Evolutionary conservation across 1,284 basidiomycete species (phyloP).

Genomic region (Rhizoctonia solani): DNA sequence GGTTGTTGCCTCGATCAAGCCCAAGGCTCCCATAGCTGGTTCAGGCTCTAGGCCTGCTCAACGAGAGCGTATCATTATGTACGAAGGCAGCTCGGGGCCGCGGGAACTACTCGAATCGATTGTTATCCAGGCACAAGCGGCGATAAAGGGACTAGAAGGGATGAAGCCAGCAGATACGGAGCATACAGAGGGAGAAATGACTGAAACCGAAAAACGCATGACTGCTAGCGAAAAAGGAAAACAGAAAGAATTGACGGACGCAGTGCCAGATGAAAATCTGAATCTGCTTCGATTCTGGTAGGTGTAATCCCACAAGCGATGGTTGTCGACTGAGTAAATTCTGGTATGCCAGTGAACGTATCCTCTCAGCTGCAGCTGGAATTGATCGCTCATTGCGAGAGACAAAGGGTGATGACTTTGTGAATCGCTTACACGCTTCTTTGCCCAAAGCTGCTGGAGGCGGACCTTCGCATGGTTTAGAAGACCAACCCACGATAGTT

Average conservation of each 20-base stretch:
- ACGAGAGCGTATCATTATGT: constrained; percentile 77
- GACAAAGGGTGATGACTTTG: constrained; percentile 82
- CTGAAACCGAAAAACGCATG: constrained; percentile 82
- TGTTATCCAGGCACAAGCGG: constrained; percentile 85
- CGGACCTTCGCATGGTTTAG: neutral
- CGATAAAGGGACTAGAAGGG: constrained; percentile 79
- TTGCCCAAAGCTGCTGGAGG: constrained; percentile 59
- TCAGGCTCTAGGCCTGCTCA: constrained; percentile 43
- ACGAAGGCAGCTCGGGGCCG: constrained; percentile 86
- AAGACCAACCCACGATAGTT: constrained; percentile 26
- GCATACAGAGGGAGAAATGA: constrained; percentile 61
- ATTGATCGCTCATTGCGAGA: constrained; percentile 84
- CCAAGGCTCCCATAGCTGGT: constrained; percentile 46
- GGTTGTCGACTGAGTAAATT: neutral
- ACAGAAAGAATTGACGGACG: constrained; percentile 63
- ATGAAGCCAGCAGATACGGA: constrained; percentile 55
- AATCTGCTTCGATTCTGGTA: constrained; percentile 49
- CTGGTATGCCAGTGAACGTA: constrained; percentile 73
- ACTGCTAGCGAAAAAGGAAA: constrained; percentile 53
- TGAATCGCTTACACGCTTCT: constrained; percentile 71
- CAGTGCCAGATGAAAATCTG: constrained; percentile 41
- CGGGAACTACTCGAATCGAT: constrained; percentile 87
- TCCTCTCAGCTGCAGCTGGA: constrained; percentile 73
- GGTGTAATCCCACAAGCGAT: constrained; percentile 17
- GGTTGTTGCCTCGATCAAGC: constrained; percentile 72